Base-by-base conservation (phyloP, 805 yeast species). In the Citeromyces matritensis region DNA sequence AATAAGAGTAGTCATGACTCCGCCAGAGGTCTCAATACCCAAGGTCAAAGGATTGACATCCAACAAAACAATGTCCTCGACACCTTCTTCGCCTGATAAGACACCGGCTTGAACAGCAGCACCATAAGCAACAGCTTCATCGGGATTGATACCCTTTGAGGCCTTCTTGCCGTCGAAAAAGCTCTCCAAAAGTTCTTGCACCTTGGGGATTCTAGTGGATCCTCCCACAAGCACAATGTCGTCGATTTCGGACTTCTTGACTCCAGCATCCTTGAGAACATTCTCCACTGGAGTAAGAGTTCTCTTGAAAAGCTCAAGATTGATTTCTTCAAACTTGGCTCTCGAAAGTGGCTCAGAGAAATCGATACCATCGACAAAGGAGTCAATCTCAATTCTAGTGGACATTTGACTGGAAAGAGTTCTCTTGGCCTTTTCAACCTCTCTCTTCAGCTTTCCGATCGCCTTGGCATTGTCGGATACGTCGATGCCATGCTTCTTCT, bases 61-160 rank as follows among this genome's bases (percentile, higher is more conserved):
- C 50, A 86, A 70, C 51, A 85, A 66, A 41, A 88, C 88, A 47
- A 80, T 76, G 53, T 80, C 91, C 48, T 80, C 93, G 40, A 76
- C 91, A 57, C 93, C 91, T 49, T 79, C 85, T 61, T 86, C 95
- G 59, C 97, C 97, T 35, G 94, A 75, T 42, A 88, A 66, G 45
- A 88, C 93, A 67, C 97, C 97, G 36, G 95, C 97, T 68, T 88
- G 98, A 41, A 88, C 96, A 41, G 98, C 96, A 39, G 97, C 97
- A 73, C 98, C 98, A 49, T 77, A 88, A 28, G 97, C 98, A 51
- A 88, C 97, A 56, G 98, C 98, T 69, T 88, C 98, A 65, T 88
- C 98, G 41, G 98, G 97, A 69, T 88, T 88, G 52, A 88, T 88
- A 49, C 95, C 88, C 73, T 86, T 88, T 44, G 94, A 83, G 42